phyloP scores from a whole-genome alignment of 2,329 filamentous ascomycete genomes.

The Plectosphaerella cucumerina region DNA sequence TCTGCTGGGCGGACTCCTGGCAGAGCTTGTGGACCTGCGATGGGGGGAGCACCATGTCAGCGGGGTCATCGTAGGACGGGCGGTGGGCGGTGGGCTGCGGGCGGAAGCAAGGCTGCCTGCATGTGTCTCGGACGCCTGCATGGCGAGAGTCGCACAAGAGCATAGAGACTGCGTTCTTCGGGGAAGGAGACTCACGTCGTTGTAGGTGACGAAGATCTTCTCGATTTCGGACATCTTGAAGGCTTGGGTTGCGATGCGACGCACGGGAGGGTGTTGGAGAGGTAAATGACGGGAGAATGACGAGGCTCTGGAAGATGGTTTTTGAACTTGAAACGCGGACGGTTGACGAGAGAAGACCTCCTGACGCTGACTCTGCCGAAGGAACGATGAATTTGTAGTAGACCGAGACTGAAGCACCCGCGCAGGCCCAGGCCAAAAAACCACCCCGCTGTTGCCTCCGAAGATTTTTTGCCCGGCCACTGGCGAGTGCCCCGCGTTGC shows the following conservation, averaged over 20 bases:
- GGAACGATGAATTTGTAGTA: too few relatives aligned
- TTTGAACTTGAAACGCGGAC: too few relatives aligned
- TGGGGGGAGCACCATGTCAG: conserved; percentile 5
- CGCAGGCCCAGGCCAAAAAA: not conserved
- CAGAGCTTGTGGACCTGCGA: conserved; percentile 93
- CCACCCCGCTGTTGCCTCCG: not conserved
- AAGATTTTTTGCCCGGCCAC: too few relatives aligned
- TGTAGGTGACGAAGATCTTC: conserved; percentile 89
- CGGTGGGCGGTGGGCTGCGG: too few relatives aligned
- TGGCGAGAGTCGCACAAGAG: not conserved
- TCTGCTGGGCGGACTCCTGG: conserved; percentile 74
- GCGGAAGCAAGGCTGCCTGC: not conserved
- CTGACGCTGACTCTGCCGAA: too few relatives aligned
- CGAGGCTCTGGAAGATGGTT: too few relatives aligned
- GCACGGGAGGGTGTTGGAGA: not conserved
- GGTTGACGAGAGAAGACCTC: too few relatives aligned
- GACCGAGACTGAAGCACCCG: not conserved
- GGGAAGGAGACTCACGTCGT: conserved; percentile 60
- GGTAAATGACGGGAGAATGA: not conserved
- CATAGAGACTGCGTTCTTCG: not conserved
- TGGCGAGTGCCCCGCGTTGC: too few relatives aligned
- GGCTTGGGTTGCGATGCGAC: conserved; percentile 1
- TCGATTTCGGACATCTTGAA: conserved; percentile 61
- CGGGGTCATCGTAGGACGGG: conserved; percentile 5
- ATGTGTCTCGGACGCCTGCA: not conserved